Base-by-base conservation (phyloP, 768 basidiomycete species). In the Pleurotus salmoneostramineus region DNA sequence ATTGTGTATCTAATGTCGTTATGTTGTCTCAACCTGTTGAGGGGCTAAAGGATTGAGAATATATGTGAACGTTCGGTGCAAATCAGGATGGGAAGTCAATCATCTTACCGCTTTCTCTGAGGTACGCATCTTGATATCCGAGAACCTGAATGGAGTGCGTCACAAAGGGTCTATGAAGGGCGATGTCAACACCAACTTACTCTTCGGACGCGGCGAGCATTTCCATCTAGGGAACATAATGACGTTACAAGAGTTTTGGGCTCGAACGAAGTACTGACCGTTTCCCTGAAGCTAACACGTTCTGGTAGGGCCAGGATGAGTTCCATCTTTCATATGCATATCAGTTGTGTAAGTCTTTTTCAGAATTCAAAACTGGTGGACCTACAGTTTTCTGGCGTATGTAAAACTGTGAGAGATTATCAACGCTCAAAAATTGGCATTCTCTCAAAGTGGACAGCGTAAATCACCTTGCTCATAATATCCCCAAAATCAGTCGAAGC, bases 401-500 rank as follows among this genome's bases (percentile, higher is more conserved):
- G 61, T 92, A 92, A 61, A 89, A 85, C 91, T 93, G 61, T 12
- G 11, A 59, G 37, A 45, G 61, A 60, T 58, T 42, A 45, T 56
- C 15, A 42, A 50, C 37, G 37, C 10, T 40, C 10, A 40, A 40
- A 40, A 8, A n/a, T n/a, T 3, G 37, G 8, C 10, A 8, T 40
- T 40, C 37, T 40, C 37, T 40, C 21, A 27, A 3, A 27, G 3
- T 27, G 3, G 3, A 1, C 3, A 3, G 21, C 3, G 21, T 27
- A 27, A n/a, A 40, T 40, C 37, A 87, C 92, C 77, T 88, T 92
- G 82, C 86, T 90, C 90, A 93, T 93, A 56, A 91, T 85, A 58
- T 94, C 88, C 0, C 92, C 91, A 61, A 81, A 91, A 56, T 91
- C 85, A 1, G 91, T 93, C 5, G 84, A 83, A 15, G 65, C 67